Base-by-base conservation (phyloP, 2,329 filamentous ascomycete genomes). In the Neurospora sp. region DNA sequence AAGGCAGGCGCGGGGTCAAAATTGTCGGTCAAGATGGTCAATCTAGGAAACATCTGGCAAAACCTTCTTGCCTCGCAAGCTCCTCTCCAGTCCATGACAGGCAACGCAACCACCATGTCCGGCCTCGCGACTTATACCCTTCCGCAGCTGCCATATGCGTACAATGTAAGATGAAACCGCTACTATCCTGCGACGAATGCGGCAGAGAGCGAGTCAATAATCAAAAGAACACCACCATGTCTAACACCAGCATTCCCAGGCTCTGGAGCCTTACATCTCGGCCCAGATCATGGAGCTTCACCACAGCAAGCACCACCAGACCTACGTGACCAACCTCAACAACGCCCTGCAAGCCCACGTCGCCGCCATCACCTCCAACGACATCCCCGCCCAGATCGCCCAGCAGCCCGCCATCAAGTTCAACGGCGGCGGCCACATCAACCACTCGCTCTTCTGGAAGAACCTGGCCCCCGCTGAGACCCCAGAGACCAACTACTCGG, bases 271-370 rank as follows among this genome's bases (percentile, higher is more conserved):
- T 17, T 77, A 79, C 78, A 89, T 97, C 83, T 94, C 91, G 67
- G 91, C 91, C 80, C 89, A 96, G 83, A 97, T 97, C 84, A 97
- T 97, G 94, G 92, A 97, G 84, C 88, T 97, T 66, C 94, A 97
- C 86, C 92, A 97, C 88, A 90, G 88, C 83, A 95, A 93, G 83
- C 93, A 97, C 86, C 94, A 97, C 85, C 89, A 95, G 82, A 94
- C 93, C 77, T 97, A 97, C 81, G 92, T 97, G 76, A 96, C 89
- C 81, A 91, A 90, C 80, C 92, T 92, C 85, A 97, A 97, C 84
- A 86, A 89, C 72, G 90, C 92, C 70, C 83, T 88, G 74, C 89
- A 93, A 81, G 89, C 94, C 78, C 82, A 92, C 73, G 83, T 85
- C 70, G 85, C 88, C 28, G 87, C 88, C 37, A 80, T 85, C 71